A percentile compares a stretch with the other conserved stretches of the same genome.
These are phyloP conservation scores for Vachellia pachyceras DNA, from an alignment of 306 rosid genomes.

Conservation along the genomic window DNA sequence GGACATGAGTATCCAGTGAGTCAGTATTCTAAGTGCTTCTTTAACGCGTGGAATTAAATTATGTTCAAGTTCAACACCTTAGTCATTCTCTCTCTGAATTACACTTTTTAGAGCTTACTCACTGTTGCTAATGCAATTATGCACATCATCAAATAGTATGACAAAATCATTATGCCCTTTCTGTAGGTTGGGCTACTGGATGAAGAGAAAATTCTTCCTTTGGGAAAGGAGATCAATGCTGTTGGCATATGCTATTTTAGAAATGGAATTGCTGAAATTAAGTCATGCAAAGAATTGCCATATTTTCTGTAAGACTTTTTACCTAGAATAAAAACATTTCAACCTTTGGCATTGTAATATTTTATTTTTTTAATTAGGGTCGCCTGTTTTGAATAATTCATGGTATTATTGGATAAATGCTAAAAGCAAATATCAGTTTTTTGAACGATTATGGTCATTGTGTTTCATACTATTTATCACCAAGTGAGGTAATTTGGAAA, in stretches of 20 bases:
- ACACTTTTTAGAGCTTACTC: conserved; percentile 33
- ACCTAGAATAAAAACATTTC: conserved; percentile 20
- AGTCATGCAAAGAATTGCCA: conserved; percentile 82
- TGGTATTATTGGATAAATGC: conserved; percentile 13
- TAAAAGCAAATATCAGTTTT: conserved; percentile 16
- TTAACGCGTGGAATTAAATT: conserved; percentile 6
- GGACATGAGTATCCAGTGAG: conserved; percentile 87
- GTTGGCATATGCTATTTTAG: conserved; percentile 73
- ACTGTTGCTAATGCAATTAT: background rate
- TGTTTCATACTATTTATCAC: conserved; percentile 9
- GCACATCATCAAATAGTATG: conserved; percentile 22
- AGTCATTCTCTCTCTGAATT: conserved; percentile 4
- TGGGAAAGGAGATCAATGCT: conserved; percentile 82
- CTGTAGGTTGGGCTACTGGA: conserved; percentile 86
- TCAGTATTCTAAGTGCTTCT: conserved; percentile 32
- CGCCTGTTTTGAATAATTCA: conserved; percentile 13
- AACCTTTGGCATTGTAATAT: conserved; percentile 10
- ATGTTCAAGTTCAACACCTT: conserved; percentile 1
- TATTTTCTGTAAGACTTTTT: conserved; percentile 75
- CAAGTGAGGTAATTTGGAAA: conserved; percentile 13
- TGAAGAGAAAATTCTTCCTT: conserved; percentile 86
- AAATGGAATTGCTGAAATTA: conserved; percentile 74
- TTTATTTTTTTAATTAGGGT: conserved; percentile 1
- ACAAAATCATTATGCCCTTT: conserved; percentile 41
- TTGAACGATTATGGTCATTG: conserved; percentile 10